Conservation (phyloP, 2,329 filamentous ascomycete species). For the Xylaria sp. region DNA sequence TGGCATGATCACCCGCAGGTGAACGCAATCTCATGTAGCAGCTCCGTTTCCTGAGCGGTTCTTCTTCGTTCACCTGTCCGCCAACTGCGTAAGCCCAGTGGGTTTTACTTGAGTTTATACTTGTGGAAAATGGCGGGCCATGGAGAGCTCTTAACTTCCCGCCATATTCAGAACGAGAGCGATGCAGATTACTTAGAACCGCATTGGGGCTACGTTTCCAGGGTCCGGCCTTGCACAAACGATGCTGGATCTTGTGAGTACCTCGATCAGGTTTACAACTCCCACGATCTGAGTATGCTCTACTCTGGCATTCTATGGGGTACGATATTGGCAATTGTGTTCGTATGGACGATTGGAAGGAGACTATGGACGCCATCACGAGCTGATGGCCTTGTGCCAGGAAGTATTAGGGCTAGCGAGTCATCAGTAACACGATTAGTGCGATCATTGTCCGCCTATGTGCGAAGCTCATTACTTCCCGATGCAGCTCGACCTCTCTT, state of each 20-base stretch:
- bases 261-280: slow-evolving; percentile 61
- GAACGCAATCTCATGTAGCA: not conserved
- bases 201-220: slow-evolving; percentile 67
- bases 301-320: slow-evolving; percentile 63
- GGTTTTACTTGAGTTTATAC: not conserved
- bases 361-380: slow-evolving; percentile 21
- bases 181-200: slow-evolving; percentile 53
- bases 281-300: slow-evolving; percentile 61
- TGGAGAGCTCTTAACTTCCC: slow-evolving; percentile 39
- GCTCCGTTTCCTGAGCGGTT: not conserved
- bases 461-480: slow-evolving; percentile 67
- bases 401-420: slow-evolving; percentile 36
- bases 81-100: slow-evolving; percentile 8
- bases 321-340: slow-evolving; percentile 56
- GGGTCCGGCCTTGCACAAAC: slow-evolving; percentile 65
- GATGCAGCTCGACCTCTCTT: slow-evolving; percentile 69
- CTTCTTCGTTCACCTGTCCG: not conserved
- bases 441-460: slow-evolving; percentile 53
- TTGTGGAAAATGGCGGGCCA: slow-evolving; percentile 40
- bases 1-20: no score
- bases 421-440: slow-evolving; percentile 45
- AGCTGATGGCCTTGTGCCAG: not conserved
- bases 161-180: slow-evolving; percentile 59
- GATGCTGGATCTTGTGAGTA: slow-evolving; percentile 68
- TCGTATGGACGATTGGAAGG: slow-evolving; percentile 55